Evolutionary conservation across 2,329 filamentous ascomycete species (phyloP), one percentile per base, ranked within the genome.

Genomic region (Xylaria sp.): DNA sequence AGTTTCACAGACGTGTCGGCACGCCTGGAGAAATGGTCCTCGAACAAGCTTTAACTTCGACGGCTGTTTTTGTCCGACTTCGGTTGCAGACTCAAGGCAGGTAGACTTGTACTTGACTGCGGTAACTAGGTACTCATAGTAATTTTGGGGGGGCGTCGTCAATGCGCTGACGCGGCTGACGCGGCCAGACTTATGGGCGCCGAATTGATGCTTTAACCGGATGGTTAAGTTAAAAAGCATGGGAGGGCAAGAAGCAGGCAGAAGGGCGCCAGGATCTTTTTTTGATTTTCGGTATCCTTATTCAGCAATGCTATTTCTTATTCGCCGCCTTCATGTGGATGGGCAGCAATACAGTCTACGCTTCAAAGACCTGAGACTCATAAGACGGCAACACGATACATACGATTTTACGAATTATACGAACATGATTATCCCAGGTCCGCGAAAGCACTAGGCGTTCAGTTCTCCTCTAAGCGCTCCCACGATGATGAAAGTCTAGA

Each of bases 401-500:
- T 18, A 62, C 52, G 51, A 59, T 51, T 56, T 68, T 20, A 70
- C 15, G 65, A 70, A 49, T 63, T 63, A 60, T 33, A 59, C 61
- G 64, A 62, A 51, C 10, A 62, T 41, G 31, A 31, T 52, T 56
- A 54, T 36, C 25, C 56, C 33, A 41, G 28, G n/a, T 31, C 39
- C 52, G 52, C 3, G 43, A 49, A 57, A 23, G 3, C 3, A 3
- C 20, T 25, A 10, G 2, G 20, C 31, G 2, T 49, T 39, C 46
- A 13, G 7, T 28, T 23, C 9, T 18, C 39, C 10, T 52, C 52
- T 41, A 28, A 28, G 28, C 3, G 31, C 15, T 41, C 2, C 25
- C 39, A 43, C 28, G 43, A 31, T n/a, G 15, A 12, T 23, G 12
- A 3, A 23, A n/a, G 28, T 52, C 31, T 41, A 13, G 33, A 49